phyloP scores from a whole-genome alignment of 441 rosid genomes.

The Geranium incanum region DNA sequence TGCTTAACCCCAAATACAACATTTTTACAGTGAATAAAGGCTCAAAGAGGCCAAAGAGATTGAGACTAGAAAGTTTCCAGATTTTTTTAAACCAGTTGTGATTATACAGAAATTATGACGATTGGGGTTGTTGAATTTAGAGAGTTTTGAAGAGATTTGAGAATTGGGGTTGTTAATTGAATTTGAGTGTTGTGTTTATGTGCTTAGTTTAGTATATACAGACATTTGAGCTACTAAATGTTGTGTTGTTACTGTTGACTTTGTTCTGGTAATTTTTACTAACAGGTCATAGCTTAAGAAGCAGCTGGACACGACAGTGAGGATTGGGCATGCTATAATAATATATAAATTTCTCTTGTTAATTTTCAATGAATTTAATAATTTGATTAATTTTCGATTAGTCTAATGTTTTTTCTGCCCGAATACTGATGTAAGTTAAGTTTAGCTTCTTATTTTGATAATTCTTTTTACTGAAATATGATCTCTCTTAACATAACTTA shows the following conservation, averaged over 20 bases:
- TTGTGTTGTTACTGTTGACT: not conserved
- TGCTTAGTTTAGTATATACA: not conserved
- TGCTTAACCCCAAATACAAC: not conserved
- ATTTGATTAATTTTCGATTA: too few relatives aligned
- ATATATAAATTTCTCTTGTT: too few relatives aligned
- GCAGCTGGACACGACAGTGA: not conserved
- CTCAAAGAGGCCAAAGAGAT: not conserved
- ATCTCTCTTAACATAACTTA: too few relatives aligned
- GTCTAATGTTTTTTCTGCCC: too few relatives aligned
- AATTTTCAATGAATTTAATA: too few relatives aligned
- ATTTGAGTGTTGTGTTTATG: not conserved
- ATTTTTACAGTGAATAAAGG: not conserved
- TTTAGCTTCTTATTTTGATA: too few relatives aligned
- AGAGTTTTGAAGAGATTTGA: not conserved
- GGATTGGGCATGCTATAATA: not conserved
- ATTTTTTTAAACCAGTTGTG: not conserved
- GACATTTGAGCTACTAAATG: not conserved
- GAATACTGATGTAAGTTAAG: too few relatives aligned
- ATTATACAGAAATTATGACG: not conserved
- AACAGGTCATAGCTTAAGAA: not conserved
- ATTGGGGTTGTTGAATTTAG: not conserved
- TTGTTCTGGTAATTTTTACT: not conserved
- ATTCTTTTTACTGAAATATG: too few relatives aligned
- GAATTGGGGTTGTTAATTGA: not conserved
- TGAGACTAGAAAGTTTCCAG: not conserved